Conservation (phyloP, 768 basidiomycete species). For the Boletus coccyginus region DNA sequence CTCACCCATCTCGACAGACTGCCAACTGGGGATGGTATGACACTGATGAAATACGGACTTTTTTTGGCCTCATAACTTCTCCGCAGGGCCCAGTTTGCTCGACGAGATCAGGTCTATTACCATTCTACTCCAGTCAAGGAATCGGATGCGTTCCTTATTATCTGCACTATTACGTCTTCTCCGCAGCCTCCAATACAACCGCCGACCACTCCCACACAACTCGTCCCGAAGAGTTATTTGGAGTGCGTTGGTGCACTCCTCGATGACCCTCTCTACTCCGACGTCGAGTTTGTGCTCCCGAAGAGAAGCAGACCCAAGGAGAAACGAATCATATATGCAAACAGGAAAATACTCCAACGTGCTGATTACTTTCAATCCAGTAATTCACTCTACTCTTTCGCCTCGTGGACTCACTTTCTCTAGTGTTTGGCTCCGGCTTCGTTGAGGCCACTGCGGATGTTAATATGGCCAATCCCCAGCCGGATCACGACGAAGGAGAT, state of each 20-base stretch:
- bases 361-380: constrained; percentile 80
- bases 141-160: constrained; percentile 69
- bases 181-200: constrained; percentile 49
- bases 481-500: constrained; percentile 37
- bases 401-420: not conserved
- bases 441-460: constrained; percentile 49
- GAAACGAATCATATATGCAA: constrained; percentile 58
- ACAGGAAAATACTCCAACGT: constrained; percentile 61
- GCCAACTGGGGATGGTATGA: constrained; percentile 86
- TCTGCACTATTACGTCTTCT: constrained; percentile 74
- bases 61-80: not conserved
- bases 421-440: constrained; percentile 76
- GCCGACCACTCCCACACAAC: constrained; percentile 43
- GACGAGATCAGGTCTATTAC: constrained; percentile 68
- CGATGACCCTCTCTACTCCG: constrained; percentile 82
- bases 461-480: constrained; percentile 21
- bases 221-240: constrained; percentile 65
- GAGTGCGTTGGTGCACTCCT: constrained; percentile 72
- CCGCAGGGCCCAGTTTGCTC: constrained; percentile 73
- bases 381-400: constrained; percentile 27
- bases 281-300: constrained; percentile 78
- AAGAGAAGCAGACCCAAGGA: constrained; percentile 37
- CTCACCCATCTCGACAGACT: constrained; percentile 43
- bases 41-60: not conserved
- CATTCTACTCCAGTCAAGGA: constrained; percentile 48